Percentiles rank a stretch among this genome's conserved stretches.
Conservation (phyloP, 2,329 filamentous ascomycete species). For the Fusarium mangiferae region DNA sequence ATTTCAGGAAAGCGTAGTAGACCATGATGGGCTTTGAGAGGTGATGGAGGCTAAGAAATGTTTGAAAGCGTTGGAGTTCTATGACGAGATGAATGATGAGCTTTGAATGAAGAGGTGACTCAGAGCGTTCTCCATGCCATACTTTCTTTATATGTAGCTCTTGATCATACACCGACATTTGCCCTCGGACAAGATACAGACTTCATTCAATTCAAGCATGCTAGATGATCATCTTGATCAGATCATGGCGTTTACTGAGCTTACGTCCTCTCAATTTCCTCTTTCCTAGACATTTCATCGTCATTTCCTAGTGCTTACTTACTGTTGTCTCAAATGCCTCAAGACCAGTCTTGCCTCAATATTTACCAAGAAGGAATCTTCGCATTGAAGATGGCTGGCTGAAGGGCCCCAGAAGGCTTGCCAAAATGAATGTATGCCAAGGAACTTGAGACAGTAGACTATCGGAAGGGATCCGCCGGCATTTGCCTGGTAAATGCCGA, state of each 20-base stretch:
- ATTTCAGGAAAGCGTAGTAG: constrained; percentile 10
- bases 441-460: background rate
- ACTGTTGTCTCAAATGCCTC: background rate
- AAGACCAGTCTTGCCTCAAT: background rate
- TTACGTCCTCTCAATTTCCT: background rate
- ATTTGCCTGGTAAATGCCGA: background rate
- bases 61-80: background rate
- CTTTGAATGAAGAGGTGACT: no score
- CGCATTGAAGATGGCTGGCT: background rate
- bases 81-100: background rate
- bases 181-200: background rate
- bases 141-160: background rate
- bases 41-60: rapidly evolving
- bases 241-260: background rate
- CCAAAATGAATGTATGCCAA: background rate
- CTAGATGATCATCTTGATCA: no score
- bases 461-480: background rate
- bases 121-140: background rate
- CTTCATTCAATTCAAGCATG: background rate
- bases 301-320: background rate
- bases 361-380: background rate
- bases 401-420: background rate
- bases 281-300: background rate
- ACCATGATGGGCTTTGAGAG: background rate
- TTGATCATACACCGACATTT: background rate